Base-by-base conservation (phyloP, 352 stramenopile species). In the Phytophthora syringae region DNA sequence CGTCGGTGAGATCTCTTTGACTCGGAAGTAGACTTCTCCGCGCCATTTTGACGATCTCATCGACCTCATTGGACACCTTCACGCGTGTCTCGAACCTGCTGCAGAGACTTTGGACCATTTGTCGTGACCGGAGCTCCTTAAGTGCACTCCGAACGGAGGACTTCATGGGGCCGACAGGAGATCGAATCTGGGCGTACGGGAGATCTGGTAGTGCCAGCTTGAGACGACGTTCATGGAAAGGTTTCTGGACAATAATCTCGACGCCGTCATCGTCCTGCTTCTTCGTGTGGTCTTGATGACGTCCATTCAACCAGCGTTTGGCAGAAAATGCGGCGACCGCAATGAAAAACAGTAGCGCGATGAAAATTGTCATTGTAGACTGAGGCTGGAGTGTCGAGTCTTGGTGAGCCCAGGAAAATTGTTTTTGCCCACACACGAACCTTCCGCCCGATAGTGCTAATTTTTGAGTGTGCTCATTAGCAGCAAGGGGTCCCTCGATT, bases 51-150 rank as follows among this genome's bases (percentile, higher is more conserved):
- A 55, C 56, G 15, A 55, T 72, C 22, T 69, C 51, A 10, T 71
- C 28, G 28, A 5, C 2, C 15, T 76, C 57, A 39, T 13, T 49
- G 7, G 48, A 22, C 15, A 64, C 43, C 34, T 67, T 72, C 45
- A 72, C 40, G 10, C 52, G 67, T 16, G 75, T 67, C 54, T 86
- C 75, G 16, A 86, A 84, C 52, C 71, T 80, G 50, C 77, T 84
- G 58, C 77, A 86, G n/a, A 84, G 65, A 55, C 43, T 81, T 49
- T 82, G 75, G 12, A 86, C 72, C 55, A 81, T 72, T 37, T 84
- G 77, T 25, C 77, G 72, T 52, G 77, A 84, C 15, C 76, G 77
- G 47, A 86, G 57, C 24, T 84, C 75, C 27, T 81, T 77, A 30
- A 84, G 45, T 4, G 75, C 77, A 44, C 54, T 77, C 42, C 77